These are phyloP conservation scores for Skeletonema menzelii DNA, from an alignment of 108 stramenopile genomes.

Conservation along the genomic window DNA sequence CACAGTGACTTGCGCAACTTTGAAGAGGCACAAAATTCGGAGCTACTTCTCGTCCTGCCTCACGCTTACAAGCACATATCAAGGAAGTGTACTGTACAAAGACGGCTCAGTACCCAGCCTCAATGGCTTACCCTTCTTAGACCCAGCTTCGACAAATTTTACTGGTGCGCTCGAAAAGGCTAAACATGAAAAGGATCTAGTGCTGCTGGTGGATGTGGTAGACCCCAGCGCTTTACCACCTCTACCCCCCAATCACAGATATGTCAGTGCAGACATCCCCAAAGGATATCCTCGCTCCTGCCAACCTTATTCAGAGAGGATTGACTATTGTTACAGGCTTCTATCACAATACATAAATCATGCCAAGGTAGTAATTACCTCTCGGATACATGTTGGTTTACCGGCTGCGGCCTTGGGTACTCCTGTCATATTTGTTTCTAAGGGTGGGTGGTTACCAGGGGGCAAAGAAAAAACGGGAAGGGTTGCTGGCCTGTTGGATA, in stretches of 20 bases:
- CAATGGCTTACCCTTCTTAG: not conserved
- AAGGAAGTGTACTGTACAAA: not conserved
- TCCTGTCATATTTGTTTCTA: slow-evolving; percentile 3
- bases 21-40: not conserved
- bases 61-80: slow-evolving; percentile 2
- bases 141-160: not conserved
- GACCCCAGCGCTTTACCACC: not conserved
- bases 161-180: not conserved
- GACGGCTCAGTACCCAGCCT: not conserved
- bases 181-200: not conserved
- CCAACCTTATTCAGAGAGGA: not conserved
- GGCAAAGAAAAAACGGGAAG: not conserved
- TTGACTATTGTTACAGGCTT: slow-evolving; percentile 5
- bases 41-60: slow-evolving; percentile 8
- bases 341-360: slow-evolving; percentile 1
- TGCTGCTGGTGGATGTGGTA: slow-evolving; percentile 4
- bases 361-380: slow-evolving; percentile 5
- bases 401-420: not conserved
- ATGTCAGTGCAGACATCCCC: not conserved
- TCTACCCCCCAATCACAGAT: not conserved
- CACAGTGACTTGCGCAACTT: not conserved
- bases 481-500: not conserved
- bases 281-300: not conserved
- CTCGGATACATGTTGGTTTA: slow-evolving; percentile 5
- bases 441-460: slow-evolving; percentile 1